phyloP scores from a whole-genome alignment of 345 rosid genomes.

The Nasturtium officinale region DNA sequence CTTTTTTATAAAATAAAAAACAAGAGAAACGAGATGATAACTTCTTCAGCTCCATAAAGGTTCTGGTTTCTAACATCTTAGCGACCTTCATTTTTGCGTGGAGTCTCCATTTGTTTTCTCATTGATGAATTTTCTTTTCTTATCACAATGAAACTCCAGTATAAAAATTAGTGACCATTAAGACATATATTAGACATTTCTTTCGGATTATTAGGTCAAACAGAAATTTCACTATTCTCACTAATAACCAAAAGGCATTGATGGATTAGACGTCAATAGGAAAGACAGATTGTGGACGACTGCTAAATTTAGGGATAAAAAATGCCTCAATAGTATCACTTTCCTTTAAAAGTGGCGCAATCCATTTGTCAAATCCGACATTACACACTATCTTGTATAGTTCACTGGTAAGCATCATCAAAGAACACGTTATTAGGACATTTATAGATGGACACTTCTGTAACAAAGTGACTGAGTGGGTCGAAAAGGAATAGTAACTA shows the following conservation, averaged over 20 bases:
- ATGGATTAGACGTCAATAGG: constrained; percentile 15
- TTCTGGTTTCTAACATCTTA: neutral
- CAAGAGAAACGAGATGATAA: no score
- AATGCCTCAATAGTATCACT: constrained; percentile 15
- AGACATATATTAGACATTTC: neutral
- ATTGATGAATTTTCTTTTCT: neutral
- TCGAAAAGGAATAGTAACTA: constrained; percentile 6
- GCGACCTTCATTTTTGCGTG: neutral
- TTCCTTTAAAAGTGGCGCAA: constrained; percentile 14
- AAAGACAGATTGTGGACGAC: constrained; percentile 15
- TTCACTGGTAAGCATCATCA: constrained; percentile 29
- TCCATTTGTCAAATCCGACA: constrained; percentile 31
- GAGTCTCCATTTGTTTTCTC: neutral
- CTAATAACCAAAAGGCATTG: neutral
- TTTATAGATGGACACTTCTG: constrained; percentile 5
- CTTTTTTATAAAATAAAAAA: no score
- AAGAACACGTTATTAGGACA: constrained; percentile 22
- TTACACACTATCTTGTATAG: constrained; percentile 25
- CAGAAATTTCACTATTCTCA: constrained; percentile 2
- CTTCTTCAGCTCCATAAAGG: neutral
- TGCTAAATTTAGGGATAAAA: constrained; percentile 11
- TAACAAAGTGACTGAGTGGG: constrained; percentile 19
- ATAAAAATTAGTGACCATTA: constrained; percentile 10
- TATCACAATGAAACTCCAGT: constrained; percentile 15
- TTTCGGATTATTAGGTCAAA: constrained; percentile 16